Conservation (phyloP, 2,329 filamentous ascomycete species). For the Sclerotinia spermophila region DNA sequence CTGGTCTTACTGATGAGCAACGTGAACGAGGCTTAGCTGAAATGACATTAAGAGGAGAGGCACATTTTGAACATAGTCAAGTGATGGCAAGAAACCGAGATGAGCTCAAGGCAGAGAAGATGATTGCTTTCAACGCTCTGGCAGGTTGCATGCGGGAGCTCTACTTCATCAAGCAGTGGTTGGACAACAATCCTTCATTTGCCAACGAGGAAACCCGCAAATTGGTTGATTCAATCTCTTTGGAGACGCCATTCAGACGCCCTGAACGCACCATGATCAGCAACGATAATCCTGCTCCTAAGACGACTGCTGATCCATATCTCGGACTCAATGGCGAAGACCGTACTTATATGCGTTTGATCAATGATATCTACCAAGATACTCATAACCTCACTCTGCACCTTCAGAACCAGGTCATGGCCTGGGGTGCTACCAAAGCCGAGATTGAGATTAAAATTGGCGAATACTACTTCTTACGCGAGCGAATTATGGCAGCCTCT, state of each 20-base stretch:
- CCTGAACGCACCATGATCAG: slow-evolving; percentile 1
- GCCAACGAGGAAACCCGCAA: not conserved
- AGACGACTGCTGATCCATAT: not conserved
- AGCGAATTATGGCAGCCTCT: slow-evolving; percentile 4
- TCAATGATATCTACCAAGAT: slow-evolving; percentile 6
- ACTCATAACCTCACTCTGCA: slow-evolving; percentile 11
- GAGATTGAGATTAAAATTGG: slow-evolving; percentile 4
- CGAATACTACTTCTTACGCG: slow-evolving; percentile 3
- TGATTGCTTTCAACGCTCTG: slow-evolving; percentile 8
- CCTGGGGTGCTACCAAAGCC: not conserved
- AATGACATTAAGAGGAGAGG: slow-evolving; percentile 3
- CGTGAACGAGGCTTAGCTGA: not conserved
- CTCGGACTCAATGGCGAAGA: slow-evolving; percentile 1
- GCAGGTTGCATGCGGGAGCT: slow-evolving; percentile 7
- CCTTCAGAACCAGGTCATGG: slow-evolving; percentile 7
- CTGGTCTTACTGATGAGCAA: not conserved
- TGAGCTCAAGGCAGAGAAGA: not conserved
- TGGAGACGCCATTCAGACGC: slow-evolving; percentile 7
- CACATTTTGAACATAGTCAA: slow-evolving; percentile 11
- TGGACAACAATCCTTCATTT: not conserved
- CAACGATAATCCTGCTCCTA: not conserved
- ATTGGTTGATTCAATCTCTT: not conserved
- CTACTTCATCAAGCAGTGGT: slow-evolving; percentile 4
- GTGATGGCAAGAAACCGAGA: not conserved
- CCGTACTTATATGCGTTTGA: slow-evolving; percentile 9